Evolutionary conservation across 106 monocot genomes (phyloP), one percentile per base, ranked within the genome.

Genomic region (Iris macrosiphon): DNA sequence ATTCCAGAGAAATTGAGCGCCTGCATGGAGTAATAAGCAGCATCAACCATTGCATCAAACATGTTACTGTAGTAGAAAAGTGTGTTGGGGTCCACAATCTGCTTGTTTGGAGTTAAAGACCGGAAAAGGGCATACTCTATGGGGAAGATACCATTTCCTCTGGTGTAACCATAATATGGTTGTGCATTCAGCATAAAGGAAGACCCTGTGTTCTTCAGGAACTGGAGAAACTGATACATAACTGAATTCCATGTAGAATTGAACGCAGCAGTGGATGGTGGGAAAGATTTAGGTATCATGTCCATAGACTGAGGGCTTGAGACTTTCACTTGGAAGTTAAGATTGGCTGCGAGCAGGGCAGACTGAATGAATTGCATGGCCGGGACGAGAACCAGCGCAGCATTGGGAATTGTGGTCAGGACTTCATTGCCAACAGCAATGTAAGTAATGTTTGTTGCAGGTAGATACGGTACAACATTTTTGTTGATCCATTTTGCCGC

Each of bases 41-140:
- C 81, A 81, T 94, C 94, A 31, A 94, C 79, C 89, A 94, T 89
- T 0, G 81, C 78, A 76, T 85, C 94, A 57, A 94, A 89, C 94
- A 94, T 89, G 52, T 85, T 94, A 11, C 61, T 75, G 37, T 94
- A 94, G 43, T 66, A 35, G 6, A 58, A 69, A 41, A 75, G 59
- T 34, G 94, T 94, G 43, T 94, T 94, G 11, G 94, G 81, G 59
- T 89, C 94, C 17, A 76, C 75, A 44, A 89, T 79, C 69, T 74
- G 73, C 38, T 74, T 85, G 37, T 74, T 63, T 3, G 81, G 85
- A 48, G 53, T 70, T 3, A 76, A 65, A 10, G 80, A 50, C 9
- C 63, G 65, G 37, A 94, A 94, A 52, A 94, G 75, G 11, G 94
- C 88, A 49, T 72, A 94, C 21, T 89, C 85, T 30, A 94, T 37